Base-by-base conservation (phyloP, 257 asterid genomes). In the Scutellaria barbata region DNA sequence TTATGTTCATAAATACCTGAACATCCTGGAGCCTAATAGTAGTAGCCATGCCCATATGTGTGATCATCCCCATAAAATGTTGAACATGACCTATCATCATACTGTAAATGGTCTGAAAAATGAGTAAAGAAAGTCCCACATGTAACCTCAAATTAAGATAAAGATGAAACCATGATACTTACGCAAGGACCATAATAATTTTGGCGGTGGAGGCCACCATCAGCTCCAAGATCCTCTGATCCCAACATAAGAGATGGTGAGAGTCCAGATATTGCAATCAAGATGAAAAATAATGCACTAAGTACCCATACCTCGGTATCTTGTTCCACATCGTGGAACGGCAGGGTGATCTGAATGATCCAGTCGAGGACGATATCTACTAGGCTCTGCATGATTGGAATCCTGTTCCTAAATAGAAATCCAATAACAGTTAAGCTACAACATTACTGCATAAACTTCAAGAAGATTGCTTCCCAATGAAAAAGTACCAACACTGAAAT, bases 131-230 rank as follows among this genome's bases (percentile, higher is more conserved):
- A 37, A 37, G 68, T 22, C 11, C 47, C 51, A 63, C 50, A 1
- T 16, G 51, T 22, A 76, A 68, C n/a, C 46, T 47, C 68, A 17
- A 17, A 17, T 22, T 33, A 17, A 61, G 41, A 35, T 59, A 53
- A 48, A 63, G 50, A 76, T 5, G 40, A 51, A 75, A 63, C 62
- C 75, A 73, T 11, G 37, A 73, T 59, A 85, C 85, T 63, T 74
- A 84, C 92, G 17, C 80, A 76, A 64, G 86, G 68, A 12, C 86
- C 85, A 74, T 82, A 79, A 76, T 77, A 77, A 79, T 74, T 81
- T 58, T 76, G 89, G n/a, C 74, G 69, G 53, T 77, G 68, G 14
- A 50, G 70, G 56, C 84, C 74, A 43, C 77, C 74, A 65, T 70
- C 76, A 50, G 84, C 74, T 70, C 81, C 86, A 79, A 81, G 66